These are phyloP conservation scores for Aleurites moluccanus DNA, from an alignment of 441 rosid species.

Conservation along the genomic window DNA sequence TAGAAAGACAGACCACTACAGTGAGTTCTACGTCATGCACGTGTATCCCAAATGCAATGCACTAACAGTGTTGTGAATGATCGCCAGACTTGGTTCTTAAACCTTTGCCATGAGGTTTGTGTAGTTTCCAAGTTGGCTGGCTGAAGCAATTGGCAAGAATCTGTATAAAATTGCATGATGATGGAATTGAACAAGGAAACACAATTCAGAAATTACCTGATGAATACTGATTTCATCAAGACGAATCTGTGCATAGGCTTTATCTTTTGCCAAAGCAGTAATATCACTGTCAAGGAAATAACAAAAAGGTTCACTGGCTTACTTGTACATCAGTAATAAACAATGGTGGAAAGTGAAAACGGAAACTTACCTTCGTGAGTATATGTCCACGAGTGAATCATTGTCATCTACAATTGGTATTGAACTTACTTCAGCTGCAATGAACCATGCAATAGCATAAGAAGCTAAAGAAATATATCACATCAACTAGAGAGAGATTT, in stretches of 20 bases:
- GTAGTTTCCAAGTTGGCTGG: background rate
- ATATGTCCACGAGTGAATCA: constrained; percentile 90
- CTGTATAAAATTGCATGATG: background rate
- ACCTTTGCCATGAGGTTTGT: background rate
- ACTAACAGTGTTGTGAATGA: background rate
- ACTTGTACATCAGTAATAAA: background rate
- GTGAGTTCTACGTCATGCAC: background rate
- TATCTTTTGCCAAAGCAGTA: constrained; percentile 95
- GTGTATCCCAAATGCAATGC: background rate
- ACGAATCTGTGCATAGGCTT: constrained; percentile 85
- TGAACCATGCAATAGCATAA: background rate
- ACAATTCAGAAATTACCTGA: constrained; percentile 54
- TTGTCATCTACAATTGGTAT: constrained; percentile 96
- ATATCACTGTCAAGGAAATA: constrained; percentile 65
- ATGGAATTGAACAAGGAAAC: background rate
- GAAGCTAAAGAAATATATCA: constrained; percentile 3
- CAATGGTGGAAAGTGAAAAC: background rate
- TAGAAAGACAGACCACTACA: background rate
- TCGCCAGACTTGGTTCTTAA: background rate
- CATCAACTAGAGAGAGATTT: background rate
- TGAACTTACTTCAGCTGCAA: constrained; percentile 92
- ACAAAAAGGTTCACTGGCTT: background rate
- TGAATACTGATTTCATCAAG: constrained; percentile 88
- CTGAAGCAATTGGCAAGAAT: background rate
- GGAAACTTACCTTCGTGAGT: constrained; percentile 74